Conservation (phyloP, 208 protist species). For the Novymonas esmeraldas region DNA sequence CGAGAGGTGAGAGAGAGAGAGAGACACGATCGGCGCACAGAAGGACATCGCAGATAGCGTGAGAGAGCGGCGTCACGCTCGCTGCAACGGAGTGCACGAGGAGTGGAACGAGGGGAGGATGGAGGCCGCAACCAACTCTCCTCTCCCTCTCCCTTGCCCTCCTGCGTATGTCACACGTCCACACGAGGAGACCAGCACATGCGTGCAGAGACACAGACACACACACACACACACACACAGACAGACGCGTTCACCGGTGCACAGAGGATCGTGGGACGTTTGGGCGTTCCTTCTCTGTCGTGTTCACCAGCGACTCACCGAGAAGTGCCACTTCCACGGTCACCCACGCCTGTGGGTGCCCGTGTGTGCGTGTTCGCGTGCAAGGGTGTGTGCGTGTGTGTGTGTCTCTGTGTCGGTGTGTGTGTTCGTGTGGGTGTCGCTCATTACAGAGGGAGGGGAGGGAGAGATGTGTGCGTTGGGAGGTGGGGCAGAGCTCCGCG, state of each 20-base stretch:
- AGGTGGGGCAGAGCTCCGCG: not conserved
- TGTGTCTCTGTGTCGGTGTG: too few species aligned
- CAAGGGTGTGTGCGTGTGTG: not conserved
- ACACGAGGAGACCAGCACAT: not conserved
- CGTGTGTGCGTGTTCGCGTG: not conserved
- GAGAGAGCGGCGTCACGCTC: not conserved
- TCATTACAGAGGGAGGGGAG: not conserved
- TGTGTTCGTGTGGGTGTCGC: too few species aligned
- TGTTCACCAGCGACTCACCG: not conserved
- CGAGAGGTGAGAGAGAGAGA: not conserved
- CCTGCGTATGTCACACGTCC: too few species aligned
- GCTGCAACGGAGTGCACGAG: too few species aligned
- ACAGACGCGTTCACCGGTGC: not conserved
- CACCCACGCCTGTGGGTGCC: not conserved
- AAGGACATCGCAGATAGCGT: not conserved
- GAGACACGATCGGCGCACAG: not conserved
- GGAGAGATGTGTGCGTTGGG: not conserved
- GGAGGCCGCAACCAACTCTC: too few species aligned
- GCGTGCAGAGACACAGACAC: not conserved
- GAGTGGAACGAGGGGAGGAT: too few species aligned
- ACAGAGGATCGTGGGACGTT: not conserved
- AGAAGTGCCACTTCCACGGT: not conserved
- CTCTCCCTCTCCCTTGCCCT: too few species aligned
- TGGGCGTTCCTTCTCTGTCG: not conserved
- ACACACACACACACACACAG: slow-evolving; percentile 1